Evolutionary conservation across 768 basidiomycete genomes (phyloP).

Genomic region (Kondoa malvinella): DNA sequence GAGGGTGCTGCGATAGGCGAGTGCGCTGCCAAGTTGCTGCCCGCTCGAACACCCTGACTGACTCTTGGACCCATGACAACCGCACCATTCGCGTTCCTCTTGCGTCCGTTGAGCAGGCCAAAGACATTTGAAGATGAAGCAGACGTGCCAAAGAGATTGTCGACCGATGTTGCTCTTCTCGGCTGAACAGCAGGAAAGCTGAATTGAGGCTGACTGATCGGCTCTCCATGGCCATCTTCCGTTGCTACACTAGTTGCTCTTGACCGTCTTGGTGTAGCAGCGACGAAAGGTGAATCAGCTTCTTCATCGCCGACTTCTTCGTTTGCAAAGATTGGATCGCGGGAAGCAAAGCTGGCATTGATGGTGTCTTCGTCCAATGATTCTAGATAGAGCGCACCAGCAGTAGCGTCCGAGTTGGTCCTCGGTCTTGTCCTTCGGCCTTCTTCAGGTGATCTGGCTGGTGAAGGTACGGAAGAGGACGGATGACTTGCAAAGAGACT

Average conservation of each 20-base stretch:
- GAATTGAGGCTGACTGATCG: background rate
- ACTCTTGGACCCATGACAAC: slow-evolving; percentile 19
- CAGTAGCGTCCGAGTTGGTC: background rate
- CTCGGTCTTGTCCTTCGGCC: background rate
- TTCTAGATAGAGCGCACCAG: slow-evolving; percentile 7
- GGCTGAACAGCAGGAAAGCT: background rate
- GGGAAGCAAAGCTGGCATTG: background rate
- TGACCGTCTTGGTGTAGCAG: background rate
- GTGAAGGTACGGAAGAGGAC: background rate
- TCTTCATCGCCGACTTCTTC: background rate
- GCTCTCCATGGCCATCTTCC: background rate
- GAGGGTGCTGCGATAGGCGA: slow-evolving; percentile 19
- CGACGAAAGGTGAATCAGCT: background rate
- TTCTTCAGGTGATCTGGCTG: background rate
- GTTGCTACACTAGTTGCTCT: background rate
- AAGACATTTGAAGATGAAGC: slow-evolving; percentile 2
- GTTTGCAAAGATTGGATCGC: background rate
- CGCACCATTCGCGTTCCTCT: slow-evolving; percentile 26
- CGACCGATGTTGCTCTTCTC: background rate
- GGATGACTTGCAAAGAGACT: background rate
- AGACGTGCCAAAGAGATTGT: background rate
- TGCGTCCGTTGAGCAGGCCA: slow-evolving; percentile 20
- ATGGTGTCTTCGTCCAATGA: background rate
- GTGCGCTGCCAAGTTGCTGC: slow-evolving; percentile 14
- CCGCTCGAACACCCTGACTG: background rate